A percentile compares a stretch with the other conserved stretches of the same genome.
Evolutionary conservation across 768 basidiomycete species (phyloP).

Genomic region (Tricholoma bakamatsutake): DNA sequence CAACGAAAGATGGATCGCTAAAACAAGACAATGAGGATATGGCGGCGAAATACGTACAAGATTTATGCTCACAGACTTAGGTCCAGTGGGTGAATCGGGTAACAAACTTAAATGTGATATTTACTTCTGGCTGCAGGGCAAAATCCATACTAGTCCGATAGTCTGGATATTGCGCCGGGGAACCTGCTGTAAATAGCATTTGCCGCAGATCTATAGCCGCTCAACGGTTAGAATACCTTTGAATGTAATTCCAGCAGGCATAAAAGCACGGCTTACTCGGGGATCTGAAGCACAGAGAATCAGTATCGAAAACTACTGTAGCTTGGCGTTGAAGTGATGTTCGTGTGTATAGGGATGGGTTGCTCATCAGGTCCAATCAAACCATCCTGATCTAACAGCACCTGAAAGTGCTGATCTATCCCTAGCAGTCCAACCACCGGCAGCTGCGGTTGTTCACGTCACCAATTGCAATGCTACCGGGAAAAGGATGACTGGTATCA

Average conservation of each 20-base stretch:
- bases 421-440: conserved; percentile 31
- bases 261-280: conserved; percentile 31
- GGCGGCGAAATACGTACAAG: neutral
- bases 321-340: conserved; percentile 43
- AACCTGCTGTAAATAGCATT: conserved; percentile 57
- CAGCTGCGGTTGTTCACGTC: conserved; percentile 47
- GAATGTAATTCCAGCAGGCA: neutral
- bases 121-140: conserved; percentile 62
- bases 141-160: conserved; percentile 46
- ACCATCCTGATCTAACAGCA: conserved; percentile 55
- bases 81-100: conserved; percentile 66
- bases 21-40: neutral
- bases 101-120: conserved; percentile 61
- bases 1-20: conserved; percentile 28
- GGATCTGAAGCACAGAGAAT: conserved; percentile 60
- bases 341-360: conserved; percentile 37
- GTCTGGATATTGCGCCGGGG: conserved; percentile 39
- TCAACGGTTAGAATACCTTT: neutral
- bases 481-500: conserved; percentile 44
- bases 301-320: conserved; percentile 63
- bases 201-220: conserved; percentile 37
- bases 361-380: conserved; percentile 58
- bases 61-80: conserved; percentile 40
- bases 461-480: conserved; percentile 60
- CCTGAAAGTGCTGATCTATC: conserved; percentile 59